Evolutionary conservation across 768 basidiomycete genomes (phyloP), one percentile per base, ranked within the genome.

Genomic region (Arthromyces matolae): DNA sequence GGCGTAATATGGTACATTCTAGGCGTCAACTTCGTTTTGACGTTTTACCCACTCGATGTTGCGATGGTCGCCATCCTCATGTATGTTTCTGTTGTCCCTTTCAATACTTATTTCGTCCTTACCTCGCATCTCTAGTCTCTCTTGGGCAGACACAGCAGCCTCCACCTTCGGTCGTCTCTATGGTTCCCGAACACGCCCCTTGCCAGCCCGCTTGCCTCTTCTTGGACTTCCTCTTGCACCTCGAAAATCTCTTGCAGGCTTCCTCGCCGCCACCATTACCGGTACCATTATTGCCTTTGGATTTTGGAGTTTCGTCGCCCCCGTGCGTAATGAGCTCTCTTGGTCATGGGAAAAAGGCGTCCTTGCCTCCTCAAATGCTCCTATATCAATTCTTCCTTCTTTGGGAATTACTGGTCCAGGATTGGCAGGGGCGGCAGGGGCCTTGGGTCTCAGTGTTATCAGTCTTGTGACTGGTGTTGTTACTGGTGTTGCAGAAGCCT

Each of bases 121-220:
- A 18, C 25, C 19, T 41, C 22, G 27, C 46, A 52, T 19, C 24
- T 29, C 35, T 58, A 95, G 93, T 52, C 81, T 96, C 39, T 93
- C 92, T 25, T 96, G 93, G 93, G 93, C 91, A 0, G 93, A 96
- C 65, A 95, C 93, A 1, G 83, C 92, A 14, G 93, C 93, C 5
- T 95, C 93, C 8, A 94, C 90, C 10, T 72, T 95, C 54, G 93
- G 93, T 35, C 82, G 93, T n/a, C 71, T 91, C 27, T 91, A 80
- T 63, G 90, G 91, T 32, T 69, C 71, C n/a, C 67, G 70, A 37
- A 90, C 91, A 0, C 78, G 80, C 35, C 67, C 64, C 33, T 64
- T 77, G n/a, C 75, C 73, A 9, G 19, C 68, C 14, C 64, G 64
- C 8, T 45, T 71, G 1, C 73, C 75, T n/a, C 61, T 66, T 60